Evolutionary conservation across 108 stramenopile genomes (phyloP).

Genomic region (Fistulifera pelliculosa): DNA sequence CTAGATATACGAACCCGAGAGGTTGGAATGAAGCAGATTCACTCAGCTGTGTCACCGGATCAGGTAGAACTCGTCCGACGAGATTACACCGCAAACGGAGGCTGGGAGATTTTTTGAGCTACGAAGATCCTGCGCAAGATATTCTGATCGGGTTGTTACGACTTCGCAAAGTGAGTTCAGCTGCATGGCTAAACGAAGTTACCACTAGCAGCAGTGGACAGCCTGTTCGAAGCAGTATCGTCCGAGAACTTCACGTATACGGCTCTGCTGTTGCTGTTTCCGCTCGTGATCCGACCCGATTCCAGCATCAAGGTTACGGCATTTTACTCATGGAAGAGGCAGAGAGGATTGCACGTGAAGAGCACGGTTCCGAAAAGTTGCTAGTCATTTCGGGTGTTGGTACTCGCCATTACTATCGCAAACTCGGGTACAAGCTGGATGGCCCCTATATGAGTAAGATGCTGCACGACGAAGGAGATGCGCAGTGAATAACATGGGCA

Average conservation of each 20-base stretch:
- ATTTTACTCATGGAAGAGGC: constrained; percentile 93
- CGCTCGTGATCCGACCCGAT: constrained; percentile 80
- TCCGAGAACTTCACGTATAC: constrained; percentile 94
- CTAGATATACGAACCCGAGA: constrained; percentile 91
- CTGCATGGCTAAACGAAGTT: constrained; percentile 69
- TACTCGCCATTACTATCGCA: constrained; percentile 93
- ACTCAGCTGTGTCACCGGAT: constrained; percentile 81
- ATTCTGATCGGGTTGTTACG: constrained; percentile 63
- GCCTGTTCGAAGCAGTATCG: constrained; percentile 61
- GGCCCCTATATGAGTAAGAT: constrained; percentile 87
- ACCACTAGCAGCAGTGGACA: not conserved
- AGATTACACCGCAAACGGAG: constrained; percentile 90
- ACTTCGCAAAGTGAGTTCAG: constrained; percentile 38
- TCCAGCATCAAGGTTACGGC: constrained; percentile 97
- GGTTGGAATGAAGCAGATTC: constrained; percentile 93
- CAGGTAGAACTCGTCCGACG: constrained; percentile 89
- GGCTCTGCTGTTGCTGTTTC: constrained; percentile 90
- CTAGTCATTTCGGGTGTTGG: constrained; percentile 94
- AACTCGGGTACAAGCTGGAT: constrained; percentile 88
- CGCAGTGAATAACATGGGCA: no score
- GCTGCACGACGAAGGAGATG: constrained; percentile 4
- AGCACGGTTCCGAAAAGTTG: constrained; percentile 86
- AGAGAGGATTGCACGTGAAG: constrained; percentile 85
- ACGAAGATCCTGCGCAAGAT: constrained; percentile 90
- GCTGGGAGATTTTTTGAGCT: constrained; percentile 93